These are phyloP conservation scores for Nitzschia putrida DNA, from an alignment of 108 stramenopile genomes.

Conservation along the genomic window DNA sequence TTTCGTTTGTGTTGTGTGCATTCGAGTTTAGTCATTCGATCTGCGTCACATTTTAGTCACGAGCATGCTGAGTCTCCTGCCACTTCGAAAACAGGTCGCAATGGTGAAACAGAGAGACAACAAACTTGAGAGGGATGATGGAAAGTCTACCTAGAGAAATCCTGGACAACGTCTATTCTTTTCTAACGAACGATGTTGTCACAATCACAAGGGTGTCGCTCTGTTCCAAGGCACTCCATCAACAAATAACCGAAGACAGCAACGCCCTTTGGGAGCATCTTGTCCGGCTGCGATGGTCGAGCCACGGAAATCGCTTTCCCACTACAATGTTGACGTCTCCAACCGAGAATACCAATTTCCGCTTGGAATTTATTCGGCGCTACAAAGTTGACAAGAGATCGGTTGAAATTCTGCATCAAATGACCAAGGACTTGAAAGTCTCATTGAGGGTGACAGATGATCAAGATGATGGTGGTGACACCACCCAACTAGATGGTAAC, in stretches of 20 bases:
- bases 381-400: not conserved
- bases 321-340: too few species aligned
- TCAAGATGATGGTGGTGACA: not conserved
- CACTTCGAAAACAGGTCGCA: too few species aligned
- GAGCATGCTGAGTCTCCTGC: too few species aligned
- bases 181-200: slow-evolving; percentile 26
- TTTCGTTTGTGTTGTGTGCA: too few species aligned
- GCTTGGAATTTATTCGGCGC: slow-evolving; percentile 8
- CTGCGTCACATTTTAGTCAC: too few species aligned
- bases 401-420: slow-evolving; percentile 2
- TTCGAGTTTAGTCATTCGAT: too few species aligned
- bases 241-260: slow-evolving; percentile 7
- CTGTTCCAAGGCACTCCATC: slow-evolving; percentile 17
- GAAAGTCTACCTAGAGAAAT: slow-evolving; percentile 8
- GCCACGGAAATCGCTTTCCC: not conserved
- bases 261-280: slow-evolving; percentile 21
- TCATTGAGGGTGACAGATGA: slow-evolving; percentile 12
- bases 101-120: too few species aligned
- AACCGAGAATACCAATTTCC: slow-evolving; percentile 1
- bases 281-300: slow-evolving; percentile 8
- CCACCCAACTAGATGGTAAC: not conserved
- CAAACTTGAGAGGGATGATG: too few species aligned
- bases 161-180: slow-evolving; percentile 8
- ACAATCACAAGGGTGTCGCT: slow-evolving; percentile 21
- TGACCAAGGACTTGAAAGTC: slow-evolving; percentile 15